Conservation (phyloP, 768 basidiomycete genomes). For the Paxillus involutus region DNA sequence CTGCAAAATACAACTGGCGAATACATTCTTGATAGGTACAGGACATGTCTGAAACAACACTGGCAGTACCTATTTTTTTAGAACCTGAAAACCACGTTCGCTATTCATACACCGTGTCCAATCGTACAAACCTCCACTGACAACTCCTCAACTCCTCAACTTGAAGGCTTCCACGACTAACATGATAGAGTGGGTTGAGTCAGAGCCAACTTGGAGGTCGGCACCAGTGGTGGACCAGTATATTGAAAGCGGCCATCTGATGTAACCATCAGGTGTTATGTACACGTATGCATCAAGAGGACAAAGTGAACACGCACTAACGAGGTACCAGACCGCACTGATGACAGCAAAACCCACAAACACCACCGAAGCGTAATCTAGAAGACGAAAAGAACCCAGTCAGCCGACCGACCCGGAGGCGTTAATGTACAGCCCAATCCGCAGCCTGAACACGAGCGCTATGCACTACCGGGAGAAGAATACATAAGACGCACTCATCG, state of each 20-base stretch:
- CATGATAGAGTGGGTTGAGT: no score
- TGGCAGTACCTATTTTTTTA: no score
- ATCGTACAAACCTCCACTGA: no score
- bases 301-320: slow-evolving; percentile 39
- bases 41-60: no score
- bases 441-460: no score
- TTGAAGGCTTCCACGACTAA: no score
- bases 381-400: background rate
- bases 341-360: slow-evolving; percentile 62
- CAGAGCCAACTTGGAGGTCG: slow-evolving; percentile 11
- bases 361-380: slow-evolving; percentile 69
- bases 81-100: no score
- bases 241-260: slow-evolving; percentile 46
- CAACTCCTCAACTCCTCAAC: no score
- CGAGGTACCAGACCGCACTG: slow-evolving; percentile 60
- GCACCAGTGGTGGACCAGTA: slow-evolving; percentile 42
- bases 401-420: no score
- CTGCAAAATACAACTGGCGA: no score
- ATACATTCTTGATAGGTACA: no score
- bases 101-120: no score
- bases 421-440: background rate
- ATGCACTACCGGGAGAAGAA: background rate
- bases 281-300: background rate
- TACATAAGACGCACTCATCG: slow-evolving; percentile 48
- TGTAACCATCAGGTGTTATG: background rate